These are phyloP conservation scores for Sporothrix inflata DNA, from an alignment of 2,329 filamentous ascomycete species.

Conservation along the genomic window DNA sequence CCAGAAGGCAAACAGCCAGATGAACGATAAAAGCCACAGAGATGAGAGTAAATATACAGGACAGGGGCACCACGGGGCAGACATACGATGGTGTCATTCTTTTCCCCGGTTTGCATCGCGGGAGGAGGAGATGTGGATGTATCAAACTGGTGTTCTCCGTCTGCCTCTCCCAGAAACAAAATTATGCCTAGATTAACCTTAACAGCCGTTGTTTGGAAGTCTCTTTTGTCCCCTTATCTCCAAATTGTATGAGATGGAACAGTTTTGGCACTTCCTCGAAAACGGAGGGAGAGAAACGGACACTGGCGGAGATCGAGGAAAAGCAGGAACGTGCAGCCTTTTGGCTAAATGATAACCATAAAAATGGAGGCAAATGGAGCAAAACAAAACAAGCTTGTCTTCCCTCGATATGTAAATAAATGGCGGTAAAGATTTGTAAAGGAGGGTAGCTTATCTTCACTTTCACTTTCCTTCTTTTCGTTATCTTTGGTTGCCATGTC, in stretches of 20 bases:
- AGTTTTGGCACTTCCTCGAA: not conserved
- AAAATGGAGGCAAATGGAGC: not conserved
- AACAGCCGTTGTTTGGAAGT: not conserved
- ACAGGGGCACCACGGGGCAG: not conserved
- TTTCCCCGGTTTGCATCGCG: slow-evolving; percentile 11
- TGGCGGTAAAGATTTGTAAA: not conserved
- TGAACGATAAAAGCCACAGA: not conserved
- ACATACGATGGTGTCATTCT: slow-evolving; percentile 15
- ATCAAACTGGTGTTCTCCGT: not conserved
- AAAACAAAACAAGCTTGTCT: not conserved
- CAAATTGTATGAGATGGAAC: not conserved
- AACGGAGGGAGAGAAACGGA: not conserved
- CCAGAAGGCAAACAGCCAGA: slow-evolving; percentile 3
- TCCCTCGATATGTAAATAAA: not conserved
- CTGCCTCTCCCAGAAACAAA: not conserved
- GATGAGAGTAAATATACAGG: not conserved
- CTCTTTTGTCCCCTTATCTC: not conserved
- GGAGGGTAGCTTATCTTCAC: not conserved
- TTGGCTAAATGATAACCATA: not conserved
- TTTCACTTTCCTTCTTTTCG: not conserved
- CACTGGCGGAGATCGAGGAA: not conserved
- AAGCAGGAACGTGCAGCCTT: no score
- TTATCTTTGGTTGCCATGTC: not conserved
- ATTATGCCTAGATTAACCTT: not conserved
- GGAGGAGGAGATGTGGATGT: not conserved